Conservation (phyloP, 1,139 yeast genomes). For the Saccharomyces hybrid region DNA sequence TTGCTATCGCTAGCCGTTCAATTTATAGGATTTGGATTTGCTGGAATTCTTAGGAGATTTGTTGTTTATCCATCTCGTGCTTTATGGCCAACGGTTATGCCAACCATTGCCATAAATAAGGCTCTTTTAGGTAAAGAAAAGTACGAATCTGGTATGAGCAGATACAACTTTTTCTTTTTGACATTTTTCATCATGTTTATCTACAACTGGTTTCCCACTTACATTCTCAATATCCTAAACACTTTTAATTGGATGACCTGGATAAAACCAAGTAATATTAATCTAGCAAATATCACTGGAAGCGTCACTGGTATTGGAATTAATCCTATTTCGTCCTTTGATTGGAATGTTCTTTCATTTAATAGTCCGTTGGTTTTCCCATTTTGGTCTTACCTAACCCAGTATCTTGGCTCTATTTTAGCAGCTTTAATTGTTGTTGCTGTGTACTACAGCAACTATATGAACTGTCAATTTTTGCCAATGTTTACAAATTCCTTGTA, state of each 20-base stretch:
- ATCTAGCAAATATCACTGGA: constrained; percentile 51
- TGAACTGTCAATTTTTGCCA: constrained; percentile 48
- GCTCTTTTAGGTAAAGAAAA: constrained; percentile 43
- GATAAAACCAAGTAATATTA: constrained; percentile 50
- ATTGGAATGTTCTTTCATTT: constrained; percentile 41
- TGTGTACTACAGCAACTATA: constrained; percentile 44
- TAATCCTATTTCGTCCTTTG: constrained; percentile 47
- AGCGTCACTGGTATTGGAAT: constrained; percentile 44
- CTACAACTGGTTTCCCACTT: constrained; percentile 53
- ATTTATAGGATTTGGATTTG: constrained; percentile 55
- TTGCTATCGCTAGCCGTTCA: constrained; percentile 47
- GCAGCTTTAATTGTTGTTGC: constrained; percentile 39
- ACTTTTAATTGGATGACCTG: constrained; percentile 58
- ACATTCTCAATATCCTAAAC: constrained; percentile 11
- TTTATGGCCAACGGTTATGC: constrained; percentile 52
- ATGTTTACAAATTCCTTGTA: constrained; percentile 44
- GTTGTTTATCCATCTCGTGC: constrained; percentile 50
- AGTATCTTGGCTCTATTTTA: constrained; percentile 39
- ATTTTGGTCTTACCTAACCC: constrained; percentile 40
- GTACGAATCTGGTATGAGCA: constrained; percentile 41
- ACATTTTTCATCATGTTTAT: constrained; percentile 36
- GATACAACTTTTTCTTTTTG: constrained; percentile 41
- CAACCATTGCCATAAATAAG: constrained; percentile 48
- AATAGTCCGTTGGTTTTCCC: constrained; percentile 36
- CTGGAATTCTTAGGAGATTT: constrained; percentile 52